Evolutionary conservation across 2,329 filamentous ascomycete genomes (phyloP), one percentile per base, ranked within the genome.

Genomic region (Fusarium papillatum): DNA sequence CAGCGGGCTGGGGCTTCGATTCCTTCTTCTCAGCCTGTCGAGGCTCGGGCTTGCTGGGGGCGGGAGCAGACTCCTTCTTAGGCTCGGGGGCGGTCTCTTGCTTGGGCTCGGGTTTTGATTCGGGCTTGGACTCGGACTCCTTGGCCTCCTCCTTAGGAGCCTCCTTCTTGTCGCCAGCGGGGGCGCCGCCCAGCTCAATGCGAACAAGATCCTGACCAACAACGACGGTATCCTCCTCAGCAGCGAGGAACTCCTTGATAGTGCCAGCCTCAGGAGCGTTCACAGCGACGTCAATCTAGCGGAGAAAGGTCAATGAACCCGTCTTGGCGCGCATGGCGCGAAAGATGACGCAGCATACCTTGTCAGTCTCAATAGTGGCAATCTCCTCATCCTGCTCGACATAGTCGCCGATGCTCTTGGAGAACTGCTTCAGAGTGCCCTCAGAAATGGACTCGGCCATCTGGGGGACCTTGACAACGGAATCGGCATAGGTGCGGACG

Each of bases 401-500:
- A 80, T 92, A 96, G 84, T 99, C 97, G 81, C 97, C 97, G 80
- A 98, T 88, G 86, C 96, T 85, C 84, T 98, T 98, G 81, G 92
- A 94, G 89, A 96, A 98, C 83, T 98, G 95, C 87, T 98, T 98
- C 82, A 99, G 85, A 26, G 97, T 99, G 73, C 97, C 97, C 86
- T 99, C 97, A 55, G 95, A 97, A 84, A 99, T 98, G 62, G 97
- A 98, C 86, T 99, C 97, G 76, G 97, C 97, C 97, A 99, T 98
- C 83, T 97, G 92, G 39, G 97, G 97, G 78, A 98, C 97, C 87
- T 98, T 96, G 85, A 99, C 92, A 75, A 96, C 87, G 78, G 91
- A 93, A 82, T 98, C 95, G 83, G 96, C 96, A 82, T 93, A 93
- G 76, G 80, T 88, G 77, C 91, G 90, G 65, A 91, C 87, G n/a